Conservation (phyloP, 208 protist genomes). For the Herpetomonas samuelpessoai region DNA sequence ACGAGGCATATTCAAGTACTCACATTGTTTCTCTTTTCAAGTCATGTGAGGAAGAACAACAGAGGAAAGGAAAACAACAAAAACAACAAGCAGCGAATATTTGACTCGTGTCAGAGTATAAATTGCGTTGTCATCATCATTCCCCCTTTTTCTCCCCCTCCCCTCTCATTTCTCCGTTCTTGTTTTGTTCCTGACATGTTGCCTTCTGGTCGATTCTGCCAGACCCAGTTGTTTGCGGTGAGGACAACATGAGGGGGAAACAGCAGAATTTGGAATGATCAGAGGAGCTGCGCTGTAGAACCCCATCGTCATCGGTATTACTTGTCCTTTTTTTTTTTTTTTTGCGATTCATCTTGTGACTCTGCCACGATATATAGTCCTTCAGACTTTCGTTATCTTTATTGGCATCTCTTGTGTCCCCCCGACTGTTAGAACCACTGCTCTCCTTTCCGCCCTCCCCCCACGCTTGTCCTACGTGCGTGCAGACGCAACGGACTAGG, state of each 20-base stretch:
- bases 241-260: too few relatives aligned
- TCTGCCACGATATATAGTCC: neutral
- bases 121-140: too few relatives aligned
- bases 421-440: neutral
- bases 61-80: too few relatives aligned
- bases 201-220: conserved; percentile 1
- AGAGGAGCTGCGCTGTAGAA: neutral
- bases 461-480: too few relatives aligned
- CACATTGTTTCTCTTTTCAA: conserved; percentile 5
- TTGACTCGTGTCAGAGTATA: too few relatives aligned
- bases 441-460: too few relatives aligned
- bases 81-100: conserved; percentile 3
- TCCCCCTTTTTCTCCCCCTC: neutral
- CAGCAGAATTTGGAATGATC: neutral
- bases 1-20: too few relatives aligned
- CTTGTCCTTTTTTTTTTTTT: conserved; percentile 2
- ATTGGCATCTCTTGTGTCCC: neutral
- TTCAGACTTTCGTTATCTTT: neutral
- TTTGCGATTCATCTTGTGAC: neutral
- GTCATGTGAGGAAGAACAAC: neutral
- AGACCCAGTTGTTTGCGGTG: too few relatives aligned
- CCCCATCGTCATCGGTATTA: neutral
- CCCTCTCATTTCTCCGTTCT: neutral
- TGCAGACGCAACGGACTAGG: too few relatives aligned
- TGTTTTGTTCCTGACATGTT: conserved; percentile 7